Evolutionary conservation across 1,284 basidiomycete genomes (phyloP), one percentile per base, ranked within the genome.

Genomic region (Boletus sp.): DNA sequence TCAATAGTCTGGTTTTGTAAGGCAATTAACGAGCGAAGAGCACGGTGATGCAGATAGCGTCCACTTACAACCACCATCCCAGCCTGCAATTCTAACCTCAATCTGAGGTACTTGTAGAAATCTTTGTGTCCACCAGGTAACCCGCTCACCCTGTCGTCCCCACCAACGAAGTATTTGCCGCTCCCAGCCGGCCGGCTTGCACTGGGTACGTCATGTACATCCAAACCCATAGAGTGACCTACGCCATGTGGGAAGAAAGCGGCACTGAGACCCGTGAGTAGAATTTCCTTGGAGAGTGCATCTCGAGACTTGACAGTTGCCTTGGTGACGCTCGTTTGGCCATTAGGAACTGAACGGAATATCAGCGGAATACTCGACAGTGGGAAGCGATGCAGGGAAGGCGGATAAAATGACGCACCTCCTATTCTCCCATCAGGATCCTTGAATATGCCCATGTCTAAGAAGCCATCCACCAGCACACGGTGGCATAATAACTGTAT

Each of bases 241-340:
- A 95, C 72, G 7, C 92, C 93, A 61, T 95, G 93, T 9, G 92
- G 92, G 76, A 90, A 94, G 75, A 95, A 95, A 0, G 89, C 88
- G 1, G 82, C 73, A 50, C 84, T 84, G 35, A 91, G 68, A 0
- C 91, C 91, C 3, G 82, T 83, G 20, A 77, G 77, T 6, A 94
- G 72, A 45, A 95, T 82, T 30, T 71, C 58, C 19, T 66, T 33
- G 32, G 12, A 17, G 20, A 62, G 58, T 9, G 37, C 37, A 29
- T 61, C 52, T 25, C 49, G 49, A 17, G 61, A 52, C 27, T 58
- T 56, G 17, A 14, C 20, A 8, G 38, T 25, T 8, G 30, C 22
- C 29, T 56, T 61, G 37, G 44, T 38, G n/a, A 17, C 40, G 13
- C 44, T 37, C 3, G 35, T 25, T 16, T 51, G 27, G 13, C 42